Conservation (phyloP, 352 stramenopile species). For the Elongisporangium undulatum region DNA sequence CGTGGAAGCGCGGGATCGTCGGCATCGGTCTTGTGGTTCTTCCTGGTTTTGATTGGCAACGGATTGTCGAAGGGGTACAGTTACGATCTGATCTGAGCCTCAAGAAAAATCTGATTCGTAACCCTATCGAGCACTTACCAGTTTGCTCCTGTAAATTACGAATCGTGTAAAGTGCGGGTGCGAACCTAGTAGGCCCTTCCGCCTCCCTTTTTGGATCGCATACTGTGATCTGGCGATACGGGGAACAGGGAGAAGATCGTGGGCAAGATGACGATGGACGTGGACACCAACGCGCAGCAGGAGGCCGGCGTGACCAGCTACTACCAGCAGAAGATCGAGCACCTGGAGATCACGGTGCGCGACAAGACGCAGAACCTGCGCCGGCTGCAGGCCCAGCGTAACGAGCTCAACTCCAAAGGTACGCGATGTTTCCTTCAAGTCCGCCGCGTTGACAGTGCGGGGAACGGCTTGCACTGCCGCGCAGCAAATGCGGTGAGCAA, state of each 20-base stretch:
- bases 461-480: background rate
- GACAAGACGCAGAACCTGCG: constrained; percentile 96
- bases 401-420: constrained; percentile 99
- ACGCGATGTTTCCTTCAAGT: constrained; percentile 1
- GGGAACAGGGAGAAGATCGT: constrained; percentile 16
- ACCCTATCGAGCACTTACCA: background rate
- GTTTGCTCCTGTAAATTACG: background rate
- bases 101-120: background rate
- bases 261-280: constrained; percentile 35
- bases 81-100: background rate
- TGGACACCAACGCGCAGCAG: constrained; percentile 12
- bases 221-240: constrained; percentile 1
- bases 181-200: background rate
- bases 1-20: constrained; percentile 74
- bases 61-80: background rate
- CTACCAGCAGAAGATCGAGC: constrained; percentile 95
- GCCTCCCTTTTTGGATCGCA: constrained; percentile 18
- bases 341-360: constrained; percentile 91
- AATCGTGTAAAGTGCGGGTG: background rate
- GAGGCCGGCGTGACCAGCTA: constrained; percentile 81
- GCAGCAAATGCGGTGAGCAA: background rate
- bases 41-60: constrained; percentile 5
- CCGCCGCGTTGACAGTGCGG: background rate
- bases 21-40: constrained; percentile 35
- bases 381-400: constrained; percentile 98